These are phyloP conservation scores for Paecilomyces sp. DNA, from an alignment of 2,329 filamentous ascomycete species.

Conservation along the genomic window DNA sequence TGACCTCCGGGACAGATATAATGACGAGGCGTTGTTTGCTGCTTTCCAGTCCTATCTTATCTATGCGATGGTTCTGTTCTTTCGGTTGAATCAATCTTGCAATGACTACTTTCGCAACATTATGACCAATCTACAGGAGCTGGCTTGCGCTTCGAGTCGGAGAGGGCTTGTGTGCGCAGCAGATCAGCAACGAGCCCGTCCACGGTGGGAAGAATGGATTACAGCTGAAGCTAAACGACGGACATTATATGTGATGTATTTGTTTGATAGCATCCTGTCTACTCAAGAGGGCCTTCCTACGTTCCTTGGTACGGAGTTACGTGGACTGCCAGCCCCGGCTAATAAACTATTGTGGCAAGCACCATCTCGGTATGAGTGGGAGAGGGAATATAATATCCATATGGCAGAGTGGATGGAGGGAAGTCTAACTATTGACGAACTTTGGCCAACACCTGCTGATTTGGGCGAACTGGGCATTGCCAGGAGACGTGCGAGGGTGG, in stretches of 20 bases:
- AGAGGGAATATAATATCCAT: slow-evolving; percentile 34
- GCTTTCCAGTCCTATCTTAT: slow-evolving; percentile 47
- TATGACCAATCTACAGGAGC: slow-evolving; percentile 44
- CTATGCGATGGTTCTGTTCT: slow-evolving; percentile 44
- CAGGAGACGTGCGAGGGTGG: slow-evolving; percentile 32
- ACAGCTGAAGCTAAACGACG: slow-evolving; percentile 46
- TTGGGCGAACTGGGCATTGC: slow-evolving; percentile 20
- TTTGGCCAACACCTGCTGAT: slow-evolving; percentile 39
- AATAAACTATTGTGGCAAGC: slow-evolving; percentile 39
- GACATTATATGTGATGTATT: slow-evolving; percentile 46
- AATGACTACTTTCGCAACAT: slow-evolving; percentile 31
- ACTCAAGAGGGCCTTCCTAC: slow-evolving; percentile 39
- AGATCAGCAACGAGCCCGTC: slow-evolving; percentile 33
- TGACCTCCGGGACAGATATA: slow-evolving; percentile 11
- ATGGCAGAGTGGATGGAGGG: slow-evolving; percentile 36
- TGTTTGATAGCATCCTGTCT: slow-evolving; percentile 46
- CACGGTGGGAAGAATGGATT: slow-evolving; percentile 48
- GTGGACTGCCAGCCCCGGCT: slow-evolving; percentile 37
- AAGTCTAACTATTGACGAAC: slow-evolving; percentile 41
- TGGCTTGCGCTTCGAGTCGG: slow-evolving; percentile 34
- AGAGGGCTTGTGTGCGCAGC: slow-evolving; percentile 38
- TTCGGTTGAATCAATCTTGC: slow-evolving; percentile 21
- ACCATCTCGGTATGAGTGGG: slow-evolving; percentile 32
- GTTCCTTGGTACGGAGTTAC: slow-evolving; percentile 45
- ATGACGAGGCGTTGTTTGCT: slow-evolving; percentile 27